Base-by-base conservation (phyloP, 495 filamentous ascomycete species). In the Aspergillus cristatus region DNA sequence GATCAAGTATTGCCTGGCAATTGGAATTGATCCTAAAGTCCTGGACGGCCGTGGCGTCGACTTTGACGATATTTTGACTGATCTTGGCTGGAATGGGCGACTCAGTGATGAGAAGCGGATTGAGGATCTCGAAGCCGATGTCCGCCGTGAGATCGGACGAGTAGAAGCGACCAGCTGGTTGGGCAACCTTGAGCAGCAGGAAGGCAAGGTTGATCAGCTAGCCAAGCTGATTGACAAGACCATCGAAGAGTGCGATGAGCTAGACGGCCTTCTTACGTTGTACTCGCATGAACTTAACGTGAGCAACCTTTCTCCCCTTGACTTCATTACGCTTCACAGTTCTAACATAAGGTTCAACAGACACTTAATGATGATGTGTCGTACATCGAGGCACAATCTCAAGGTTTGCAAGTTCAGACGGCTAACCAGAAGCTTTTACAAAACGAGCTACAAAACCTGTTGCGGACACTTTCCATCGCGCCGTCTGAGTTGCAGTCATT, bases 351-450 rank as follows among this genome's bases (percentile, higher is more conserved):
- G 46, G 25, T 8, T 11, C n/a, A 18, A 13, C 41, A 94, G 85
- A 97, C 86, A 32, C 70, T 98, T 2, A 85, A 89, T 38, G 89
- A 96, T 24, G 91, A 98, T 60, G 87, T 98, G 31, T 78, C 88
- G 5, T 96, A 90, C 52, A 96, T 98, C 35, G 91, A 98, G 65
- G 86, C 93, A 7, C 91, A 97, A 55, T 87, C 85, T 4, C 89
- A 97, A 62, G 93, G 91, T 62, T 60, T 98, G 15, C 93, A 97
- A 51, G 88, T 98, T 14, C 90, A 96, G 57, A 86, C 90, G 14
- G 88, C 93, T 14, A 98, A 98, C 51, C 93, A 98, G 60, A 94
- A 93, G 61, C 75, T 94, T 22, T 73, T 98, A 17, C 86, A 88
- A 53, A 84, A 76, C 32, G 91, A 98, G 57, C 69, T 98, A 3